A percentile compares a stretch with the other conserved stretches of the same genome.
Conservation (phyloP, 2,329 filamentous ascomycete species). For the Colletotrichum chlorophyti region DNA sequence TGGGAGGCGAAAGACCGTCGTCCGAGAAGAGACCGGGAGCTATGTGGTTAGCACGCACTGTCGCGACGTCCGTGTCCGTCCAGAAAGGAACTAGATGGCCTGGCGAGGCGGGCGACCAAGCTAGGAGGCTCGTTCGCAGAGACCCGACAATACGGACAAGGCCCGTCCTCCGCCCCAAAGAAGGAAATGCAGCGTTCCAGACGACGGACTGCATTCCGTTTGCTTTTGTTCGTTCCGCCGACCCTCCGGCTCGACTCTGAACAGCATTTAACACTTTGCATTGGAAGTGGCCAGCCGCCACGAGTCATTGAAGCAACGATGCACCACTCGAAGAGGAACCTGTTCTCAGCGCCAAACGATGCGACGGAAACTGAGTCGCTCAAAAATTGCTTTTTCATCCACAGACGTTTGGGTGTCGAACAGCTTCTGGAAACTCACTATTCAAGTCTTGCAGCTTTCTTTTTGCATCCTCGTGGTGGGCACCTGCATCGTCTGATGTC, state of each 20-base stretch:
- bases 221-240: not conserved
- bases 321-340: not conserved
- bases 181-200: not conserved
- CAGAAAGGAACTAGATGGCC: not conserved
- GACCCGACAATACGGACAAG: conserved; percentile 24
- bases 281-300: not conserved
- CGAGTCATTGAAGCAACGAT: conserved; percentile 20
- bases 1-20: not conserved
- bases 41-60: not conserved
- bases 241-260: conserved; percentile 12
- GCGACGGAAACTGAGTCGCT: not conserved
- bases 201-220: not conserved
- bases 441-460: not conserved
- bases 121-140: conserved; percentile 23
- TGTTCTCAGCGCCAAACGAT: not conserved
- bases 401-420: too few relatives aligned
- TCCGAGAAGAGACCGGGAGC: conserved; percentile 9
- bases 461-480: not conserved
- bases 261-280: too few relatives aligned
- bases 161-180: not conserved
- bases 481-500: not conserved
- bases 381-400: conserved; percentile 7
- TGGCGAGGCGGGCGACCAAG: not conserved
- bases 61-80: conserved; percentile 13
- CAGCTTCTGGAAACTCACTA: not conserved